Conservation (phyloP, 106 monocot species). For the Narthecium ossifragum region DNA sequence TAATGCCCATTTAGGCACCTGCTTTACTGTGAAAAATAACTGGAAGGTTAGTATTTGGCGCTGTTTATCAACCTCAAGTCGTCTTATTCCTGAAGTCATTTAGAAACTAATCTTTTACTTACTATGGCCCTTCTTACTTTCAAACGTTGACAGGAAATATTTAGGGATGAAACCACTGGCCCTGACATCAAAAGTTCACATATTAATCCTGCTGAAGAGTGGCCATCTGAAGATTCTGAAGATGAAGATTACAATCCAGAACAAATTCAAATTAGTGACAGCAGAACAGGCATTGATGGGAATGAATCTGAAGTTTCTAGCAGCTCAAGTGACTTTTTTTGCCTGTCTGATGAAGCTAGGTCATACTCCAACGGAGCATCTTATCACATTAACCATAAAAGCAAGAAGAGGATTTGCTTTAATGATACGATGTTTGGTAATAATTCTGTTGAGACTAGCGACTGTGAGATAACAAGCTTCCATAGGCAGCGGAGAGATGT, state of each 20-base stretch:
- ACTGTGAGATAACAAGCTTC: slow-evolving; percentile 28
- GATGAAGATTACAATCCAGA: slow-evolving; percentile 87
- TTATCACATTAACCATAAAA: slow-evolving; percentile 10
- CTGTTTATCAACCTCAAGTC: slow-evolving; percentile 5
- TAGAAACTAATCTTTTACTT: neutral
- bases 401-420: slow-evolving; percentile 1
- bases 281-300: slow-evolving; percentile 24
- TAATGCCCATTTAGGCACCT: slow-evolving; percentile 82
- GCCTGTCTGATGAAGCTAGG: slow-evolving; percentile 37
- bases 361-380: slow-evolving; percentile 15
- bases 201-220: slow-evolving; percentile 43
- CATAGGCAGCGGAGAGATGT: slow-evolving; percentile 57
- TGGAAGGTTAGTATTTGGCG: slow-evolving; percentile 52
- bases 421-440: slow-evolving; percentile 19
- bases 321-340: slow-evolving; percentile 28
- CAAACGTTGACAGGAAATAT: slow-evolving; percentile 53
- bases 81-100: slow-evolving; percentile 1
- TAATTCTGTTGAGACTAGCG: slow-evolving; percentile 35
- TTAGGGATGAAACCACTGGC: slow-evolving; percentile 48
- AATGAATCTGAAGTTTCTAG: slow-evolving; percentile 22
- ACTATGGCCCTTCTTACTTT: slow-evolving; percentile 6
- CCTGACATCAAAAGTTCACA: slow-evolving; percentile 24
- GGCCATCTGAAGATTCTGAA: slow-evolving; percentile 87
- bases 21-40: slow-evolving; percentile 47
- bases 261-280: slow-evolving; percentile 13